phyloP scores from a whole-genome alignment of 1,139 yeast species.

The Kodamaea plutei region DNA sequence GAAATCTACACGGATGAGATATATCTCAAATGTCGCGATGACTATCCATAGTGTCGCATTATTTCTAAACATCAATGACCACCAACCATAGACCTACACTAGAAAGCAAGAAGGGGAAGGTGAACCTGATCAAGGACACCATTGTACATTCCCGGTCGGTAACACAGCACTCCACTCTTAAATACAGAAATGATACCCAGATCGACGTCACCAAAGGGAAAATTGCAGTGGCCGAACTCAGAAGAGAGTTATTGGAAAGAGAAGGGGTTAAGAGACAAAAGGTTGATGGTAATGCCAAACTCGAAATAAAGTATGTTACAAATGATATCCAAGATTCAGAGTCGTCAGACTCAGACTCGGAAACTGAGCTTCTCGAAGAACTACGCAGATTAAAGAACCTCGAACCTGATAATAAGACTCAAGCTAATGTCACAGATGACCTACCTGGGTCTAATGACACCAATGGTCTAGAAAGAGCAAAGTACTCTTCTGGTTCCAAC shows the following conservation, averaged over 20 bases:
- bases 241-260: conserved; percentile 19
- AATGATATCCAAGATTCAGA: conserved; percentile 1
- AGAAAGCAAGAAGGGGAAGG: conserved; percentile 78
- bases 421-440: too few species aligned
- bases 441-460: too few species aligned
- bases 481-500: too few species aligned
- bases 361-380: conserved; percentile 11
- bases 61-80: too few species aligned
- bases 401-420: too few species aligned
- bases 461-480: too few species aligned
- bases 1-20: too few species aligned
- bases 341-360: conserved; percentile 4
- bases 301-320: background rate
- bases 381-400: conserved; percentile 9
- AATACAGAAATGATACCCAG: conserved; percentile 45
- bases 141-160: conserved; percentile 65
- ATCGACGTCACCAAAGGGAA: conserved; percentile 9
- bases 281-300: background rate
- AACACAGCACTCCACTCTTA: conserved; percentile 68
- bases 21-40: too few species aligned
- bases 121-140: conserved; percentile 33
- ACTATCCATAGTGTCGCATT: too few species aligned
- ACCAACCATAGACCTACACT: conserved; percentile 89
- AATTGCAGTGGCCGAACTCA: conserved; percentile 16
- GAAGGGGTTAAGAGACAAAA: conserved; percentile 10